Evolutionary conservation across 768 basidiomycete species (phyloP).

Genomic region (Naganishia friedmannii): DNA sequence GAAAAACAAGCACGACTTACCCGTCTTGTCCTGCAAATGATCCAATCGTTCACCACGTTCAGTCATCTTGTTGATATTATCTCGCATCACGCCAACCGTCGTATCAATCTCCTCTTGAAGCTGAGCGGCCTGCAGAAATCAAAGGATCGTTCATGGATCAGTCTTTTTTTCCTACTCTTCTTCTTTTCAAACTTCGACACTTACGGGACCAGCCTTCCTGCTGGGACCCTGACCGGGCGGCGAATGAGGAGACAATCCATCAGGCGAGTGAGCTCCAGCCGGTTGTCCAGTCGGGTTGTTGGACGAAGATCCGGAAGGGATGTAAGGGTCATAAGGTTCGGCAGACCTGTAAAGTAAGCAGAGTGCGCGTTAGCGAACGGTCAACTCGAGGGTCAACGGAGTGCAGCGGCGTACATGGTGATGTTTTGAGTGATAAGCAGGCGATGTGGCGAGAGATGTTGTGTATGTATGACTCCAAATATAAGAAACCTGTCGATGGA

Average conservation of each 20-base stretch:
- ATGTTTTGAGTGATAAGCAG: too few species aligned
- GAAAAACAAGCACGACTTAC: slow-evolving; percentile 57
- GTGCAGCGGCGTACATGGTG: too few species aligned
- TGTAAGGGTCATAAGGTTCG: slow-evolving; percentile 95
- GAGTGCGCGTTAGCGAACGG: too few species aligned
- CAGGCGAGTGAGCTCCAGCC: not conserved
- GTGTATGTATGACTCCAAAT: too few species aligned
- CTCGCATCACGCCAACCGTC: slow-evolving; percentile 95
- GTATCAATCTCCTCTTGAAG: slow-evolving; percentile 93
- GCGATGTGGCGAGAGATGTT: too few species aligned
- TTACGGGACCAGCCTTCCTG: too few species aligned
- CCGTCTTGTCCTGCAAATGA: slow-evolving; percentile 95
- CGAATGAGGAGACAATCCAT: not conserved
- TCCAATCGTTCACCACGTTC: slow-evolving; percentile 93
- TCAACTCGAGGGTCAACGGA: too few species aligned
- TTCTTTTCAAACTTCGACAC: too few species aligned
- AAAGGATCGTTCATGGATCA: not conserved
- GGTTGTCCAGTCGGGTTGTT: slow-evolving; percentile 41
- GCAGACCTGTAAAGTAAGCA: not conserved
- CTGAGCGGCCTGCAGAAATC: slow-evolving; percentile 68
- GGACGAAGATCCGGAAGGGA: slow-evolving; percentile 73
- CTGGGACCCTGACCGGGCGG: too few species aligned
- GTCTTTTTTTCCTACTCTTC: too few species aligned
- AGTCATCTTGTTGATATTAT: slow-evolving; percentile 78
- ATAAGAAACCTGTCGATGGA: too few species aligned